Evolutionary conservation across 2,329 filamentous ascomycete genomes (phyloP).

Genomic region (Drechslera avenae): DNA sequence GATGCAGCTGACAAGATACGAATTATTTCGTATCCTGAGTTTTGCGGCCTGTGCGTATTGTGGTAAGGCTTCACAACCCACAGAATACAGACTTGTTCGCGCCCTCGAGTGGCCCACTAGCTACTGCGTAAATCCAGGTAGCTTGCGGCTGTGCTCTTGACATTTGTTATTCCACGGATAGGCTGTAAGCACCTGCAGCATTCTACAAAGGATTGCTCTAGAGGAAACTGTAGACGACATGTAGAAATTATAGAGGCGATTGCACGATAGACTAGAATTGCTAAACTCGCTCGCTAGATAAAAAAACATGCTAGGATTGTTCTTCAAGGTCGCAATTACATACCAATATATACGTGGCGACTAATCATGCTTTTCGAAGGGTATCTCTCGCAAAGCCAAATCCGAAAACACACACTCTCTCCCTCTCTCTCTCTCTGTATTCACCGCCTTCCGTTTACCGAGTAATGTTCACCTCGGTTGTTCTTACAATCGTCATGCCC

Average conservation of each 20-base stretch:
- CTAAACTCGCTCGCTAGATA: conserved; percentile 14
- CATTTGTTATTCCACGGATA: neutral
- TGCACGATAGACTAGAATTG: conserved; percentile 4
- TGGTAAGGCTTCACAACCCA: no score
- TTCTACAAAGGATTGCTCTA: neutral
- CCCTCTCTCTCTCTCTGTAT: no score
- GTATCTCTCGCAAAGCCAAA: neutral
- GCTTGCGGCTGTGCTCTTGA: neutral
- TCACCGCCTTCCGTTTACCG: neutral
- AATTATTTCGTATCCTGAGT: no score
- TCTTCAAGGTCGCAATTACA: neutral
- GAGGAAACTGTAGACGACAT: conserved; percentile 9
- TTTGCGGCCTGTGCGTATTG: no score
- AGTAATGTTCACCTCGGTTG: conserved; percentile 25
- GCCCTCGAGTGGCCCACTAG: neutral
- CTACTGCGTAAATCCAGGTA: neutral
- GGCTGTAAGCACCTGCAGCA: neutral
- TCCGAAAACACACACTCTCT: neutral
- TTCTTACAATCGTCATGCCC: conserved; percentile 23
- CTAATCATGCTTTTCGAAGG: neutral
- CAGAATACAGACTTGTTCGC: no score
- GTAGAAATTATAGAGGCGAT: conserved; percentile 20
- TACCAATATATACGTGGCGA: neutral
- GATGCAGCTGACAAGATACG: neutral
- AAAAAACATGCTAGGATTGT: no score